Conservation (phyloP, 176 grass and related monocot genomes). For the Avena sativa region DNA sequence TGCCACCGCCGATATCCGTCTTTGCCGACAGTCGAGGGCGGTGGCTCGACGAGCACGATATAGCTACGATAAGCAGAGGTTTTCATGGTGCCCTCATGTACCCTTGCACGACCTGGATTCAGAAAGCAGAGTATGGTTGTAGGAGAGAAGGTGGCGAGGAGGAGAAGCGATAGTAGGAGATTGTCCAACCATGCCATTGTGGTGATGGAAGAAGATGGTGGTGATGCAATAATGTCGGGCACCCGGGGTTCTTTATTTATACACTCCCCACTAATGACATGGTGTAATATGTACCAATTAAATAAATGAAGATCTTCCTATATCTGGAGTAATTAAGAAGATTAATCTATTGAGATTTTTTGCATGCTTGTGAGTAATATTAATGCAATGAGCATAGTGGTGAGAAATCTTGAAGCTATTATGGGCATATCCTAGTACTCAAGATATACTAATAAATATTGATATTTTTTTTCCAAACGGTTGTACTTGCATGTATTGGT, state of each 20-base stretch:
- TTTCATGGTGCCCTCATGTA: not conserved
- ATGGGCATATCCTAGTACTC: not conserved
- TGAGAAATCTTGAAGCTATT: not conserved
- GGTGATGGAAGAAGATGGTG: not conserved
- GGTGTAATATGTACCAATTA: not conserved
- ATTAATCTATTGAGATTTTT: not conserved
- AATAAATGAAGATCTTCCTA: not conserved
- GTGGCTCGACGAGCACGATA: constrained; percentile 43
- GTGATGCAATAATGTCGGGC: not conserved
- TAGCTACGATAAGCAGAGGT: not conserved
- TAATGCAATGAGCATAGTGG: not conserved
- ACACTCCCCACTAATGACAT: not conserved
- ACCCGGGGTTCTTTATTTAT: not conserved
- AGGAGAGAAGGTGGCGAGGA: not conserved
- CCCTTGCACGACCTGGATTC: not conserved
- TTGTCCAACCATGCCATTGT: constrained; percentile 1
- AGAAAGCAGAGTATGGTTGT: constrained; percentile 17
- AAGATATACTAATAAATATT: too few species aligned
- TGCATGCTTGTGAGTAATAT: not conserved
- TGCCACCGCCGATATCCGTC: constrained; percentile 8
- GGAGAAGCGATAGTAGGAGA: not conserved
- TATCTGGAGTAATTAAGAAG: not conserved
- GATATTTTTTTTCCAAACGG: too few species aligned
- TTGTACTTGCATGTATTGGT: not conserved
- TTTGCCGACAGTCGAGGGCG: not conserved